phyloP scores from a whole-genome alignment of 2,329 filamentous ascomycete species.

The Daldinia eschscholtzii region DNA sequence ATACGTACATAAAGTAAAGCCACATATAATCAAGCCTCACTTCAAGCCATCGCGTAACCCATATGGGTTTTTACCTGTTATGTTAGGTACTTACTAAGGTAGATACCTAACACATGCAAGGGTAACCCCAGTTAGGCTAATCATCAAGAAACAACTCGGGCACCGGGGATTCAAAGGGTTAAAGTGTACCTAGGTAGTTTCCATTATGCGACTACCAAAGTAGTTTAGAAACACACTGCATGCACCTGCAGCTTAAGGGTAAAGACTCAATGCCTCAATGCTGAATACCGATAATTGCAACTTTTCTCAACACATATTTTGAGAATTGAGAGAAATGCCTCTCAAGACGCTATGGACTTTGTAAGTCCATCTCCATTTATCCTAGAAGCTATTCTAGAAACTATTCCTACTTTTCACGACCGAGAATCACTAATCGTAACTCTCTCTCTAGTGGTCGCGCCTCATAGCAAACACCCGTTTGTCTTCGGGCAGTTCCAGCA shows the following conservation, averaged over 20 bases:
- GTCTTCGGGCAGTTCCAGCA: constrained; percentile 66
- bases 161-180: constrained; percentile 32
- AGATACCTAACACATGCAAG: not conserved
- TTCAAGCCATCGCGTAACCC: not conserved
- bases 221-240: constrained; percentile 18
- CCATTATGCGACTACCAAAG: constrained; percentile 29
- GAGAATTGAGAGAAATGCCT: constrained; percentile 59
- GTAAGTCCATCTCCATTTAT: constrained; percentile 55
- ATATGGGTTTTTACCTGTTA: too few species aligned
- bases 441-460: constrained; percentile 70
- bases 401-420: constrained; percentile 3
- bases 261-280: constrained; percentile 13
- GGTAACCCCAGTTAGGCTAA: constrained; percentile 30
- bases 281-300: not conserved
- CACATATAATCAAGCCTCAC: constrained; percentile 1
- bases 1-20: not conserved
- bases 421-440: constrained; percentile 37
- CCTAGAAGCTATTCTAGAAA: not conserved
- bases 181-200: too few species aligned
- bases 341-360: constrained; percentile 67
- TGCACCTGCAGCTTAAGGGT: not conserved
- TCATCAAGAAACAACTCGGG: constrained; percentile 40
- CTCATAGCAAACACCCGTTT: constrained; percentile 73
- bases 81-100: not conserved
- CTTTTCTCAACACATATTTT: not conserved